Conservation (phyloP, 2,329 filamentous ascomycete species). For the Aspergillus fructus region DNA sequence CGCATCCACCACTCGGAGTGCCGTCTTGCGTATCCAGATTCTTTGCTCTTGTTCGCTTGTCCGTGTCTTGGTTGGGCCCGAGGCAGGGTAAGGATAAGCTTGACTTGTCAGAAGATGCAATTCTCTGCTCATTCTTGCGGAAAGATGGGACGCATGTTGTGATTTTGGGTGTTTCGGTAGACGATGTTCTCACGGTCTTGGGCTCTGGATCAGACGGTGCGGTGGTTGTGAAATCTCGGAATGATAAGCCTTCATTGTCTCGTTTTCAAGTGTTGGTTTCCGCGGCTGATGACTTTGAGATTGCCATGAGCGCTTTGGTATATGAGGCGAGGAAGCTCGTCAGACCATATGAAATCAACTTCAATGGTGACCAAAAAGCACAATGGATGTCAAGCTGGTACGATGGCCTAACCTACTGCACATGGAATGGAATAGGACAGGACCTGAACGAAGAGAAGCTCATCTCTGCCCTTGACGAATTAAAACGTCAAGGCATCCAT, state of each 20-base stretch:
- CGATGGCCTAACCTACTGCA: constrained; percentile 91
- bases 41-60: constrained; percentile 78
- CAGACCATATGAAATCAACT: constrained; percentile 23
- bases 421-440: constrained; percentile 92
- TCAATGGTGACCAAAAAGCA: constrained; percentile 41
- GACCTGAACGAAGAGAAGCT: constrained; percentile 78
- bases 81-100: constrained; percentile 72
- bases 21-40: constrained; percentile 69
- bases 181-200: constrained; percentile 69
- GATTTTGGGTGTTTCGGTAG: constrained; percentile 71
- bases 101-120: constrained; percentile 70
- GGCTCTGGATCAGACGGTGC: constrained; percentile 64
- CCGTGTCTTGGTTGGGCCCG: constrained; percentile 84
- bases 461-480: constrained; percentile 67
- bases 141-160: constrained; percentile 72
- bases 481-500: constrained; percentile 71
- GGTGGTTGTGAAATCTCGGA: constrained; percentile 68
- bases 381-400: constrained; percentile 85
- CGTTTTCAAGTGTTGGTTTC: constrained; percentile 67
- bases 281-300: constrained; percentile 70
- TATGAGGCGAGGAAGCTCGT: constrained; percentile 78
- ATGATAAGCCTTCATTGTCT: constrained; percentile 61
- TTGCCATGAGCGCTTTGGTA: constrained; percentile 75
- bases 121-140: constrained; percentile 76
- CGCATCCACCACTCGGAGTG: constrained; percentile 59